A percentile compares a stretch with the other conserved stretches of the same genome.
Conservation (phyloP, 768 basidiomycete genomes). For the Cystobasidiopsis lactophilus region DNA sequence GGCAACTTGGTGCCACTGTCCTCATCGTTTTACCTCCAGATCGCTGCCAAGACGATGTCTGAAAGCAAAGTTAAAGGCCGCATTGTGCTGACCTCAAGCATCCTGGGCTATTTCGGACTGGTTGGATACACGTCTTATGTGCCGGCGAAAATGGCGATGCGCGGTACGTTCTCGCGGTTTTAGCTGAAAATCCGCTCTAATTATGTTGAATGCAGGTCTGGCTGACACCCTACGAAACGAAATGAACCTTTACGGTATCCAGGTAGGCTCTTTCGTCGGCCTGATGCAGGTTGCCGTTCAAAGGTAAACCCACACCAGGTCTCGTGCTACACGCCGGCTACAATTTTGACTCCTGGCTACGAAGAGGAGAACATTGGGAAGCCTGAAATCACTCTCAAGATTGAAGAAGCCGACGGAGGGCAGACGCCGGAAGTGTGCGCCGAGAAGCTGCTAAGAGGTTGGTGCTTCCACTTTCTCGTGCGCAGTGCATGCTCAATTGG, state of each 20-base stretch:
- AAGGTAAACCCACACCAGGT: too few relatives aligned
- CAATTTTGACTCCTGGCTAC: constrained; percentile 38
- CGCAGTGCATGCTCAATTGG: too few relatives aligned
- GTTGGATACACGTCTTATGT: constrained; percentile 60
- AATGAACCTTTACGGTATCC: constrained; percentile 50
- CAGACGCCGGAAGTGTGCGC: constrained; percentile 45
- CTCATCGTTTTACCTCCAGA: too few relatives aligned
- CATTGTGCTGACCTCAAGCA: constrained; percentile 45
- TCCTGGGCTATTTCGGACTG: constrained; percentile 50
- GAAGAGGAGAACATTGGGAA: constrained; percentile 51
- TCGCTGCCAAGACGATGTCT: constrained; percentile 41
- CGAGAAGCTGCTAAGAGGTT: constrained; percentile 37
- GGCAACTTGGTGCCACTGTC: too few relatives aligned
- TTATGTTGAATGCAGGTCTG: constrained; percentile 34
- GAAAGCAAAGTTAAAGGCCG: constrained; percentile 39
- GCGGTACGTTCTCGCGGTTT: constrained; percentile 34
- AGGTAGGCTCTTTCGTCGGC: too few relatives aligned
- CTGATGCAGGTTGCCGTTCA: too few relatives aligned
- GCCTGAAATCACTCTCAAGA: constrained; percentile 47
- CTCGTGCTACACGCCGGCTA: constrained; percentile 62
- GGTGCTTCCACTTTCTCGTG: too few relatives aligned
- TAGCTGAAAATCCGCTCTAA: background rate
- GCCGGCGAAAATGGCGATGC: constrained; percentile 63
- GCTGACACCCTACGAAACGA: constrained; percentile 67
- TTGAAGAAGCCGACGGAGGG: constrained; percentile 52